A percentile compares a stretch with the other conserved stretches of the same genome.
Conservation (phyloP, 768 basidiomycete species). For the Serendipita sp. region DNA sequence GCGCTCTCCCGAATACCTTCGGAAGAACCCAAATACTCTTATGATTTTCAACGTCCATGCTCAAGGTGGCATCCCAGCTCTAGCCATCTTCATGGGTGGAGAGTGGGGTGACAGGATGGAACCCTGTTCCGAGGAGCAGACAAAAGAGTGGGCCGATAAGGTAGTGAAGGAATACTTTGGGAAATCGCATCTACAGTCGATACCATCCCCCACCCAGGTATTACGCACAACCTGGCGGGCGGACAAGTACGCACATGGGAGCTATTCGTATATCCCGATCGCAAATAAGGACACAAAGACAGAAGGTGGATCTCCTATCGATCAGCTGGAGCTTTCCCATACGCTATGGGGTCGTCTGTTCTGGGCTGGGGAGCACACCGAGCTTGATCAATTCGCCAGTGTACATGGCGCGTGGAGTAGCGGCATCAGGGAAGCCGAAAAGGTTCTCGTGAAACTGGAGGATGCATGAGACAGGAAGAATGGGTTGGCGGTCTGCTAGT, state of each 20-base stretch:
- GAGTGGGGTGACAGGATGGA: background rate
- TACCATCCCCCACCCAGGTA: background rate
- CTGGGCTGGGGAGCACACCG: conserved; percentile 30
- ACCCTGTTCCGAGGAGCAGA: background rate
- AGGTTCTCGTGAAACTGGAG: background rate
- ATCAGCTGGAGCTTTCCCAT: conserved; percentile 22
- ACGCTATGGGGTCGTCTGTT: conserved; percentile 22
- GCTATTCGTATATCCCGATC: conserved; percentile 9
- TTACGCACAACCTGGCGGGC: conserved; percentile 1
- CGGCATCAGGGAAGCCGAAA: conserved; percentile 23
- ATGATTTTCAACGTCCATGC: conserved; percentile 1
- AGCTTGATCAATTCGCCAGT: conserved; percentile 23
- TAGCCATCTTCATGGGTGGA: background rate
- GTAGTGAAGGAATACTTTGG: background rate
- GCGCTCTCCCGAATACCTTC: background rate
- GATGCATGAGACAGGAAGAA: background rate
- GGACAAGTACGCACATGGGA: conserved; percentile 7
- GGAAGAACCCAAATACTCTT: background rate
- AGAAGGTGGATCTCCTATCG: conserved; percentile 20
- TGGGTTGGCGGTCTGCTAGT: background rate
- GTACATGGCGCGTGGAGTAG: conserved; percentile 24
- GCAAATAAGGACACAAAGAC: background rate
- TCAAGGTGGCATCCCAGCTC: background rate
- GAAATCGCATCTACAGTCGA: conserved; percentile 7
- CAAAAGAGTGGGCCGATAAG: background rate